These are phyloP conservation scores for Desmodesmus armatus DNA, from an alignment of 139 green algal species.

Conservation along the genomic window DNA sequence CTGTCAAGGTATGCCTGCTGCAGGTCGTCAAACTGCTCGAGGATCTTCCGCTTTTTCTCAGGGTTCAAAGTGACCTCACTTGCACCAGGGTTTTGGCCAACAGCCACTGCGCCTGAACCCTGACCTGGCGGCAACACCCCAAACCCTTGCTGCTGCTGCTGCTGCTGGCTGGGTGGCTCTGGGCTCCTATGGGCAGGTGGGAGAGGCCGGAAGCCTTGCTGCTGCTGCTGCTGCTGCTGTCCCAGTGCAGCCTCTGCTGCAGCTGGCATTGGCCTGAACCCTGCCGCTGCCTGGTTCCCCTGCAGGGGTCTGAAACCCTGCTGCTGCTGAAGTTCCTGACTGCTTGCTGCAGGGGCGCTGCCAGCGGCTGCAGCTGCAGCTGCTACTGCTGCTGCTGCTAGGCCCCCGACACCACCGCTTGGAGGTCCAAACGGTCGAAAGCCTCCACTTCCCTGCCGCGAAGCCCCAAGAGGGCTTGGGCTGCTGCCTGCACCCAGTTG, in stretches of 20 bases:
- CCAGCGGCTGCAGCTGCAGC: background rate
- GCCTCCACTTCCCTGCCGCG: background rate
- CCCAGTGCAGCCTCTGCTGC: background rate
- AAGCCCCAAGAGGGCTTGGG: background rate
- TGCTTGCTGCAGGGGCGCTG: background rate
- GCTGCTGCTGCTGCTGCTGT: slow-evolving; percentile 29
- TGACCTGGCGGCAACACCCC: slow-evolving; percentile 5
- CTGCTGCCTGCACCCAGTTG: background rate
- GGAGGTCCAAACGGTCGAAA: too few relatives aligned
- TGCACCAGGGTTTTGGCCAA: background rate
- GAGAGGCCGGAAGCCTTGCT: slow-evolving; percentile 16
- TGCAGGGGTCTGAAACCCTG: background rate
- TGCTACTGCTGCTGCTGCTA: slow-evolving; percentile 30
- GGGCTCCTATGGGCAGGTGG: too few relatives aligned
- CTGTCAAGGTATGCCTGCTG: slow-evolving; percentile 76
- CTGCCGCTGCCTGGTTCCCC: slow-evolving; percentile 13
- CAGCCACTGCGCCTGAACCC: background rate
- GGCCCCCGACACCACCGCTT: background rate
- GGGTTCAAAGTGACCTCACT: slow-evolving; percentile 9
- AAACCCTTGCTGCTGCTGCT: slow-evolving; percentile 34
- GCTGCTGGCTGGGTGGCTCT: slow-evolving; percentile 24
- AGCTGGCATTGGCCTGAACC: background rate
- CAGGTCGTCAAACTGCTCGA: slow-evolving; percentile 79
- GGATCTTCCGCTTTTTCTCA: slow-evolving; percentile 70
- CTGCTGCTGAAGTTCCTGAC: slow-evolving; percentile 4